Base-by-base conservation (phyloP, 1,284 basidiomycete species). In the Testicularia cyperi region DNA sequence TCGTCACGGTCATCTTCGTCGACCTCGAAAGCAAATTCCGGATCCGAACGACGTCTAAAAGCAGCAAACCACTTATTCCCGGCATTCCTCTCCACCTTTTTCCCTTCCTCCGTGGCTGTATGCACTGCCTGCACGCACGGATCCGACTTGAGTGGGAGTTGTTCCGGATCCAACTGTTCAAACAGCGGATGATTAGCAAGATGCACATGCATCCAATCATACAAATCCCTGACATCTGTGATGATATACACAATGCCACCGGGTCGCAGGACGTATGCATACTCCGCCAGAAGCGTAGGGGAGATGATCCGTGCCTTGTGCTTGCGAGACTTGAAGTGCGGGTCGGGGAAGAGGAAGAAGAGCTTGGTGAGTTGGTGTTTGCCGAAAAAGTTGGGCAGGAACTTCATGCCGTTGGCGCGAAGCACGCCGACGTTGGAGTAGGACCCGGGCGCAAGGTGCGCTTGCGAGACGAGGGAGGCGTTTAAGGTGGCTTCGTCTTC, bases 331-430 rank as follows among this genome's bases (percentile, higher is more conserved):
- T 99, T 98, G 83, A 99, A 99, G 78, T 98, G 95, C 0, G 95
- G 95, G 78, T 99, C 95, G 24, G 95, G 95, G 78, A 97, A 98
- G 53, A 98, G 84, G 81, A 98, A 97, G 80, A 99, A 99, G 55
- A 99, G 83, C 55, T 95, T 88, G 31, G 45, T 47, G 6, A 75
- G 51, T 73, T 95, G 94, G 53, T 86, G 86, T 74, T 92, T 92
- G 10, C 82, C 77, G 78, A 99, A 96, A 79, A 92, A 97, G 80
- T 98, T 98, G 12, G 92, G 90, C 60, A 97, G 83, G 78, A 97
- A 97, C 80, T 98, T 98, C 94, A 97, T 97, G 33, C 90, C 87
- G 78, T 99, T 99, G 9, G 90, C 91, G 38, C 94, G 87, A 56
- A 96, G 87, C 58, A 97, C 86, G 37, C 90, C 91, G 43, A 97